phyloP scores from a whole-genome alignment of 306 rosid genomes.

The Myrica gale region DNA sequence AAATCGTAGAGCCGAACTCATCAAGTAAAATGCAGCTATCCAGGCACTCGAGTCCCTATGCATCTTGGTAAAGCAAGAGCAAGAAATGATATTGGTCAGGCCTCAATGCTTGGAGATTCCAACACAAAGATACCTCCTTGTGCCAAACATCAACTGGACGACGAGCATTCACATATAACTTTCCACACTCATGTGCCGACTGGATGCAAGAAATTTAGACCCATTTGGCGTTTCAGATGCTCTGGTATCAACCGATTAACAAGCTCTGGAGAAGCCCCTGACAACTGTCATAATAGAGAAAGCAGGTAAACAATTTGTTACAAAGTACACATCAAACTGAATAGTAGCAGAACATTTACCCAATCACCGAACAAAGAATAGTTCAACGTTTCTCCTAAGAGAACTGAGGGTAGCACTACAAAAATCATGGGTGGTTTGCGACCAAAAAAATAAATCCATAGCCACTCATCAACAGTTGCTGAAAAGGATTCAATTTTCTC shows the following conservation, averaged over 20 bases:
- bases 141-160: slow-evolving; percentile 48
- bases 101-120: slow-evolving; percentile 41
- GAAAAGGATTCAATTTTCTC: neutral
- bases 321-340: neutral
- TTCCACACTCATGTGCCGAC: slow-evolving; percentile 55
- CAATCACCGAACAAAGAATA: neutral
- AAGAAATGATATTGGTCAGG: slow-evolving; percentile 38
- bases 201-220: slow-evolving; percentile 51
- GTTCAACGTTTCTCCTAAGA: too few relatives aligned
- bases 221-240: slow-evolving; percentile 79
- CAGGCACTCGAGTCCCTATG: slow-evolving; percentile 35
- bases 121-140: slow-evolving; percentile 56
- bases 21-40: slow-evolving; percentile 46
- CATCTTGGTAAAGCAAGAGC: slow-evolving; percentile 47
- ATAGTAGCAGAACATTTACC: neutral
- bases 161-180: slow-evolving; percentile 28
- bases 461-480: neutral
- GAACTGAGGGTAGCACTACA: neutral
- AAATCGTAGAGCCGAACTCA: slow-evolving; percentile 37
- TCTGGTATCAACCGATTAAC: slow-evolving; percentile 83
- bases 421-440: neutral
- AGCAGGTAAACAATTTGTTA: neutral
- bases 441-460: neutral
- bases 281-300: slow-evolving; percentile 45
- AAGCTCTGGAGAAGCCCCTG: slow-evolving; percentile 82